phyloP scores from a whole-genome alignment of 202 grass and related monocot species.

The Saccharum hybrid region DNA sequence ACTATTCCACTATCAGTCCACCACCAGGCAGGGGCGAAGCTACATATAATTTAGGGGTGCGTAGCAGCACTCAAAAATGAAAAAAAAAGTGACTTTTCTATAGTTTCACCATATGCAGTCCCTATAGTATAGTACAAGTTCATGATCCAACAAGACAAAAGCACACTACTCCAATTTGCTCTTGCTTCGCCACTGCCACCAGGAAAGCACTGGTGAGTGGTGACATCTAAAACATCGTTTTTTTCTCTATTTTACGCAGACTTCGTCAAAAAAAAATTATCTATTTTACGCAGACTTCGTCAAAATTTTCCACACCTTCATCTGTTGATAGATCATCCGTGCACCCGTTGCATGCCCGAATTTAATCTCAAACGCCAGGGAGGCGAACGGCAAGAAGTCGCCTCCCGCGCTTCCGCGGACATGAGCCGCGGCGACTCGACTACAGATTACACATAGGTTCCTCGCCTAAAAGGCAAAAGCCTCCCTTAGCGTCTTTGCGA shows the following conservation, averaged over 20 bases:
- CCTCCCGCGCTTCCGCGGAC: neutral
- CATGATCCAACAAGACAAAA: neutral
- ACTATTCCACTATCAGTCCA: neutral
- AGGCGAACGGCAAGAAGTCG: neutral
- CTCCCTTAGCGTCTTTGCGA: neutral
- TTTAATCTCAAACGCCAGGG: neutral
- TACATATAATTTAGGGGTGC: neutral
- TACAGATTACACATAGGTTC: neutral
- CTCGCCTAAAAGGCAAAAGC: neutral
- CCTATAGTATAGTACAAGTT: neutral
- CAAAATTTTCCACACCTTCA: neutral
- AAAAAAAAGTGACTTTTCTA: neutral
- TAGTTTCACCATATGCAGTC: neutral
- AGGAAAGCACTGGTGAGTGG: neutral
- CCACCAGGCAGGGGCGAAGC: neutral
- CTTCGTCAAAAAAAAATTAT: neutral
- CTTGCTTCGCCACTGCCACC: neutral
- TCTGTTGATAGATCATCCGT: slow-evolving; percentile 1
- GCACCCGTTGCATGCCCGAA: neutral
- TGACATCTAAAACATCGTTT: slow-evolving; percentile 14
- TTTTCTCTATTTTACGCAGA: neutral
- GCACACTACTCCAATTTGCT: too few species aligned
- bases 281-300: neutral
- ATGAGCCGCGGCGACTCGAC: neutral
- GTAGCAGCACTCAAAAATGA: neutral